These are phyloP conservation scores for Xylariaceae sp. DNA, from an alignment of 2,329 filamentous ascomycete species.

Conservation along the genomic window DNA sequence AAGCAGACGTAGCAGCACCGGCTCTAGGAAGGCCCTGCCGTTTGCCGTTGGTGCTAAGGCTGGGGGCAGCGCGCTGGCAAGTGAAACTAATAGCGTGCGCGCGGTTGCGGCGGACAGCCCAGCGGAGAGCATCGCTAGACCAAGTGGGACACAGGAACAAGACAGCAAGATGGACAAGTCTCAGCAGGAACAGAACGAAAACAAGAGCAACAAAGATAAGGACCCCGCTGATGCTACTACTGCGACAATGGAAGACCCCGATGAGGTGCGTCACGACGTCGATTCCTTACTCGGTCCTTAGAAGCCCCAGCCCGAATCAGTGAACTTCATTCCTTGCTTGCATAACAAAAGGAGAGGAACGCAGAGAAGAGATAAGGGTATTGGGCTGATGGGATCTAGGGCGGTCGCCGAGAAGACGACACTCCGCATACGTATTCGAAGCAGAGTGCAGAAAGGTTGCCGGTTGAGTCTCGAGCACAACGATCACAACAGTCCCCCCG, in stretches of 20 bases:
- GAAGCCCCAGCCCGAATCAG: slow-evolving; percentile 9
- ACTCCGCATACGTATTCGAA: slow-evolving; percentile 12
- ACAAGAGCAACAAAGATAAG: slow-evolving; percentile 13
- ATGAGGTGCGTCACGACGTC: slow-evolving; percentile 50
- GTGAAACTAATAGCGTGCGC: slow-evolving; percentile 56
- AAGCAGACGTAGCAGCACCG: slow-evolving; percentile 82
- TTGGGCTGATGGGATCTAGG: slow-evolving; percentile 27
- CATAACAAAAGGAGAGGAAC: too few relatives aligned
- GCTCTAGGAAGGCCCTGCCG: slow-evolving; percentile 70
- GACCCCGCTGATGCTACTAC: slow-evolving; percentile 18
- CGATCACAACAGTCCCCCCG: slow-evolving; percentile 12
- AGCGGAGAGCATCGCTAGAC: slow-evolving; percentile 16
- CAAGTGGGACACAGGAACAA: slow-evolving; percentile 24
- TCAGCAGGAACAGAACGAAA: slow-evolving; percentile 8
- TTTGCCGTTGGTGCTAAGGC: slow-evolving; percentile 39
- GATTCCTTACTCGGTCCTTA: slow-evolving; percentile 49
- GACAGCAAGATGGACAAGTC: neutral
- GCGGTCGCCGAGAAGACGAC: slow-evolving; percentile 14
- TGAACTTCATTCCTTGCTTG: too few relatives aligned
- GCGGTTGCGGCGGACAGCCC: slow-evolving; percentile 40
- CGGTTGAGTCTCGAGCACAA: slow-evolving; percentile 16
- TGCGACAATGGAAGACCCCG: slow-evolving; percentile 12
- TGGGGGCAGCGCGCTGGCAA: slow-evolving; percentile 50
- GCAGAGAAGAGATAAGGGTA: neutral
- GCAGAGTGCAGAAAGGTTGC: slow-evolving; percentile 15